phyloP scores from a whole-genome alignment of 306 rosid species.

The Sesbania bispinosa region DNA sequence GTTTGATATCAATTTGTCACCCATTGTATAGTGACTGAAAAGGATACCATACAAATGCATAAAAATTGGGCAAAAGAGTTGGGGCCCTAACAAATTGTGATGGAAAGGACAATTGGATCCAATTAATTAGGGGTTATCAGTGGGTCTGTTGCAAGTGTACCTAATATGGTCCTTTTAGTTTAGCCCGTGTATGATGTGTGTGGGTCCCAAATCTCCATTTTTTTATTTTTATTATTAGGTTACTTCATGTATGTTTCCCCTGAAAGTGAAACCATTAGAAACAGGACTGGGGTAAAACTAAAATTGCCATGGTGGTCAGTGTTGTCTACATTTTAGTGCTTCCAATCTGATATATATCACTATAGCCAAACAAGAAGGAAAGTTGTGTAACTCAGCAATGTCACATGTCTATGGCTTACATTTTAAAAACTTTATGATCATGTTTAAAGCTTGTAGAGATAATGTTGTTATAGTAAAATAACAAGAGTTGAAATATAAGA shows the following conservation, averaged over 20 bases:
- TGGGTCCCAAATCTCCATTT: constrained; percentile 38
- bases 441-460: constrained; percentile 4
- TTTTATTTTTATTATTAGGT: background rate
- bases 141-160: constrained; percentile 48
- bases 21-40: constrained; percentile 26
- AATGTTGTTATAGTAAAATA: background rate
- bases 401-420: constrained; percentile 7
- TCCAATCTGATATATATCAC: background rate
- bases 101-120: constrained; percentile 46
- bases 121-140: constrained; percentile 34
- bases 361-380: background rate
- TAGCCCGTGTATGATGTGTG: constrained; percentile 44
- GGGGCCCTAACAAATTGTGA: constrained; percentile 39
- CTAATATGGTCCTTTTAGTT: constrained; percentile 37
- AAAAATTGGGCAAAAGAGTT: constrained; percentile 27
- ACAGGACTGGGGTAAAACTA: background rate
- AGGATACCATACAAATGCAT: constrained; percentile 34
- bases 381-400: background rate
- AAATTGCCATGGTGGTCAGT: background rate
- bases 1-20: constrained; percentile 34
- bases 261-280: background rate
- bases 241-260: background rate
- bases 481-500: background rate
- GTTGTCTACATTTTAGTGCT: background rate
- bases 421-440: background rate